Evolutionary conservation across 768 basidiomycete genomes (phyloP).

Genomic region (Mycena galopus): DNA sequence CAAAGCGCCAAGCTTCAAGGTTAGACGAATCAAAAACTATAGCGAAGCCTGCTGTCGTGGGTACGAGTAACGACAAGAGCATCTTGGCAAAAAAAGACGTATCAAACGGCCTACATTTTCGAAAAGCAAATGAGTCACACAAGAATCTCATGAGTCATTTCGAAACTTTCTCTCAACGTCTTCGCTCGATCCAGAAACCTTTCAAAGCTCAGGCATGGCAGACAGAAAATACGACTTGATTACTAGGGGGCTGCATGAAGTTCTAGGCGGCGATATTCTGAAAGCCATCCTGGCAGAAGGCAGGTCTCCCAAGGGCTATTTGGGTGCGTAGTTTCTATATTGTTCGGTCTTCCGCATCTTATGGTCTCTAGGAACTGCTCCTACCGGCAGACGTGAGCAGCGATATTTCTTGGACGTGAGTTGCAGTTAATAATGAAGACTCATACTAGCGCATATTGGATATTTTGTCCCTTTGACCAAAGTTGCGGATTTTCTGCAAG

Average conservation of each 20-base stretch:
- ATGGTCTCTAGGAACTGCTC: constrained; percentile 78
- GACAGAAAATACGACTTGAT: constrained; percentile 84
- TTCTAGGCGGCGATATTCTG: constrained; percentile 87
- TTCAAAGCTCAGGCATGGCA: constrained; percentile 37
- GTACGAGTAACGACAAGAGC: too few species aligned
- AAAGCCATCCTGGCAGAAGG: constrained; percentile 85
- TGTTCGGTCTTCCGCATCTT: constrained; percentile 16
- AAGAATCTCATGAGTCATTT: constrained; percentile 27
- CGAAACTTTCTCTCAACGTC: not conserved
- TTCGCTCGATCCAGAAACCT: too few species aligned
- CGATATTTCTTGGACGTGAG: constrained; percentile 1
- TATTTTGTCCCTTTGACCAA: constrained; percentile 97
- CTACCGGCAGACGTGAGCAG: constrained; percentile 92
- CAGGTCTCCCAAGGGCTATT: constrained; percentile 87
- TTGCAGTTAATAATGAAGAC: constrained; percentile 13
- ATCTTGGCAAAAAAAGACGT: too few species aligned
- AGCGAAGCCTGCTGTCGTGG: too few species aligned
- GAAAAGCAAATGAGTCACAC: too few species aligned
- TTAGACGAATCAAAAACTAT: too few species aligned
- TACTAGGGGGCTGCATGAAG: constrained; percentile 87
- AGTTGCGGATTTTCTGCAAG: constrained; percentile 95
- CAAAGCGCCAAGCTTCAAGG: too few species aligned
- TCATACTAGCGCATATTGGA: constrained; percentile 95
- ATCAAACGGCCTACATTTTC: too few species aligned
- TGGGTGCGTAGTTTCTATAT: constrained; percentile 71